Base-by-base conservation (phyloP, 2,329 filamentous ascomycete genomes). In the Venturiaceae sp. region DNA sequence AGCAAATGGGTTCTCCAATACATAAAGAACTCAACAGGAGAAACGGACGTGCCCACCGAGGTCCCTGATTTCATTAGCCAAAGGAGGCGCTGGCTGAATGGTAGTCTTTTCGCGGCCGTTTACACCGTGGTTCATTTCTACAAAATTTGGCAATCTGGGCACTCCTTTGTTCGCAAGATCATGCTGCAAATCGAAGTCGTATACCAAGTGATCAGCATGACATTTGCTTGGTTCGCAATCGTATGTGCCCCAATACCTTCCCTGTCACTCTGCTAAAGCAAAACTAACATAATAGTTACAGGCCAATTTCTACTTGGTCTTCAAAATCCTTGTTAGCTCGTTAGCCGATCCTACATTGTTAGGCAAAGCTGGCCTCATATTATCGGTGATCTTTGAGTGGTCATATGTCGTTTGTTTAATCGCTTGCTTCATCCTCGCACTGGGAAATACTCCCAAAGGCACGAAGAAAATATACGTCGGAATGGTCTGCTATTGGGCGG, bases 151-250 rank as follows among this genome's bases (percentile, higher is more conserved):
- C 85, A 94, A 60, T 95, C 90, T 63, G 87, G 92, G 67, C 94
- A 99, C 72, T 92, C 88, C 28, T 80, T 92, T 66, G 68, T 95
- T 46, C 84, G 94, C 65, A 96, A 97, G 72, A 76, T 92, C 60
- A 90, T 89, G 80, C 89, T 99, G 73, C 82, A 96, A 66, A 74
- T 97, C 64, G 94, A 99, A 71, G 96, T 96, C 72, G 77, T 87
- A 64, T 99, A 96, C 76, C 92, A 96, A 73, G 94, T 90, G 1
- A 81, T 92, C 73, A 95, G 90, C 79, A 96, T 97, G 90, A 82
- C 97, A 68, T 99, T 97, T 71, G 92, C 94, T 55, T 99, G 94
- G 94, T 97, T 99, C 70, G 90, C 88, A 66, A 94, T 97, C 68
- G 88, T 78, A 16, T 30, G 30, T 33, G n/a, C 36, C n/a, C 11